Percentiles rank a stretch among this genome's conserved stretches.
These are phyloP conservation scores for Vaccinium macrocarpon DNA, from an alignment of 148 eudicot genomes.

Conservation along the genomic window DNA sequence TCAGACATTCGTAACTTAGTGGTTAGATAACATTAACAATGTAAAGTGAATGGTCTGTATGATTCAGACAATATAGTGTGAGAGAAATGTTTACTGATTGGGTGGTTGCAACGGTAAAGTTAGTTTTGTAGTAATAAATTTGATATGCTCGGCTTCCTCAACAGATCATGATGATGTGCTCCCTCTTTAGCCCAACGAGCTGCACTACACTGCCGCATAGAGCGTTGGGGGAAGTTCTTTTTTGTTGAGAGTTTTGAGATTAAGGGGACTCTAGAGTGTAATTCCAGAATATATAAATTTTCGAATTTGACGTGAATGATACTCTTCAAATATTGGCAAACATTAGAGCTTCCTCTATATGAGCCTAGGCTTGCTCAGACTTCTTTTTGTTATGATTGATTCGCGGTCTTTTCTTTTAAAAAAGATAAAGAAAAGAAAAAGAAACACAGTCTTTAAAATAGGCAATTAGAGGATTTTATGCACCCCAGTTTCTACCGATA, in stretches of 20 bases:
- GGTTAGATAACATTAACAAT: too few relatives aligned
- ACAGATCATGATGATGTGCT: background rate
- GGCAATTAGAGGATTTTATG: conserved; percentile 1
- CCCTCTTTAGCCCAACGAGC: background rate
- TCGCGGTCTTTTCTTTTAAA: too few relatives aligned
- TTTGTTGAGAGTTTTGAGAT: background rate
- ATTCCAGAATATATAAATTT: background rate
- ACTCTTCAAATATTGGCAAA: background rate
- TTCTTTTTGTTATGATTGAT: background rate
- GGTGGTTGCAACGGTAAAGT: too few relatives aligned
- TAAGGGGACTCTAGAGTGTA: background rate
- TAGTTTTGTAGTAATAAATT: too few relatives aligned
- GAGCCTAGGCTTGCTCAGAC: background rate
- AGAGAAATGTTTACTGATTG: too few relatives aligned
- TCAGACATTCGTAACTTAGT: background rate
- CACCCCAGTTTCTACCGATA: background rate
- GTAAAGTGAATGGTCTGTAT: too few relatives aligned
- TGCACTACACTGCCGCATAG: background rate
- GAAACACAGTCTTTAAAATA: background rate
- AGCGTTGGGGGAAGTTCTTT: background rate
- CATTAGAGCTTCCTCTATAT: too few relatives aligned
- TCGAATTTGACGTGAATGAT: background rate
- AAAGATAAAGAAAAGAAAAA: too few relatives aligned
- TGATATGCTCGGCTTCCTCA: background rate
- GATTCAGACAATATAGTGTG: too few relatives aligned